phyloP scores from a whole-genome alignment of 2,329 filamentous ascomycete genomes.

The Domatiomyces globalis region DNA sequence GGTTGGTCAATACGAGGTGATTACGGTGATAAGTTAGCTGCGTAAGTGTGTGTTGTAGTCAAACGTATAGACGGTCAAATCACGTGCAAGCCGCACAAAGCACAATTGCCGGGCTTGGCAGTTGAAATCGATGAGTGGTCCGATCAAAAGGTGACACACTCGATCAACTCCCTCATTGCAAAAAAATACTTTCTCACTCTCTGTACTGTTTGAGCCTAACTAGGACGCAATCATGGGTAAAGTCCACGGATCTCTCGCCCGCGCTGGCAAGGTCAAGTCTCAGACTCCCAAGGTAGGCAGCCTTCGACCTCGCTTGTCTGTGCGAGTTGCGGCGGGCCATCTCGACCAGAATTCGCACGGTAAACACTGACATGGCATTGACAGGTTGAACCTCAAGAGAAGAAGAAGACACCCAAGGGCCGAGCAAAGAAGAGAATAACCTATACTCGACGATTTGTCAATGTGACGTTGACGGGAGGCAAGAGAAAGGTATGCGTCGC shows the following conservation, averaged over 20 bases:
- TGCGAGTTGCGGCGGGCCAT: background rate
- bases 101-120: background rate
- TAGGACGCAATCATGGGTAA: slow-evolving; percentile 59
- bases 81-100: background rate
- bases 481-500: slow-evolving; percentile 77
- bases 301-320: background rate
- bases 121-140: background rate
- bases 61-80: background rate
- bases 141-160: background rate
- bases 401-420: slow-evolving; percentile 93
- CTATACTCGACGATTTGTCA: slow-evolving; percentile 96
- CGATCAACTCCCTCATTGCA: background rate
- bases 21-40: background rate
- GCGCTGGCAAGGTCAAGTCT: slow-evolving; percentile 94
- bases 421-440: slow-evolving; percentile 92
- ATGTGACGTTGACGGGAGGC: slow-evolving; percentile 91
- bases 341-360: background rate
- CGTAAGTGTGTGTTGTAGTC: background rate
- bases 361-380: slow-evolving; percentile 3
- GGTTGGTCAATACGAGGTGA: background rate
- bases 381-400: slow-evolving; percentile 80
- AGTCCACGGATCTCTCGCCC: slow-evolving; percentile 79
- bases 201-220: background rate
- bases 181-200: background rate
- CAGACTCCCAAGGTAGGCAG: slow-evolving; percentile 72